phyloP scores from a whole-genome alignment of 495 filamentous ascomycete genomes.

The Venustampulla echinocandica region DNA sequence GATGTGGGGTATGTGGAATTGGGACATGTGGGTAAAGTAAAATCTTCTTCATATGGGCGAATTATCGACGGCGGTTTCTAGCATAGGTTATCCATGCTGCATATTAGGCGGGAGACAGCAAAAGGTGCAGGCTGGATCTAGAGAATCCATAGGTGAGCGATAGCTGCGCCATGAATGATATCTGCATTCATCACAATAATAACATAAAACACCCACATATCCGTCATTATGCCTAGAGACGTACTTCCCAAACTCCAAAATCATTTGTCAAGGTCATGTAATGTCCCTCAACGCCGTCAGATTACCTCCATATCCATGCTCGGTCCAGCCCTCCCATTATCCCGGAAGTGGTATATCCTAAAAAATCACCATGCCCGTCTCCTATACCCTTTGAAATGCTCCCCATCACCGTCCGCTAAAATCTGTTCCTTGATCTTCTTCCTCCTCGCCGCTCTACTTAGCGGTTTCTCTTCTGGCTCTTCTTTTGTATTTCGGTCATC shows the following conservation, averaged over 20 bases:
- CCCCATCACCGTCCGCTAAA: slow-evolving; percentile 30
- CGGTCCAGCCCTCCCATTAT: too few relatives aligned
- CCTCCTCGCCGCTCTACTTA: slow-evolving; percentile 41
- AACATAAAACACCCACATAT: too few relatives aligned
- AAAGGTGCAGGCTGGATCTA: too few relatives aligned
- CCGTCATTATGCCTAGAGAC: too few relatives aligned
- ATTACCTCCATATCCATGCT: not conserved
- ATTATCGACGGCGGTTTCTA: too few relatives aligned
- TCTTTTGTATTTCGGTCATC: not conserved
- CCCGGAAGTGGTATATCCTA: not conserved
- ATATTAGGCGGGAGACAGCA: too few relatives aligned
- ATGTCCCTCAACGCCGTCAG: not conserved
- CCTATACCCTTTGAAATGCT: slow-evolving; percentile 35
- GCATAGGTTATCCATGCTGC: too few relatives aligned
- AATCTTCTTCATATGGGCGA: too few relatives aligned
- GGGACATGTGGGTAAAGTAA: too few relatives aligned
- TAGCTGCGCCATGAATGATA: slow-evolving; percentile 12
- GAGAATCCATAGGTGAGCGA: too few relatives aligned
- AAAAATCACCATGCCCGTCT: slow-evolving; percentile 34
- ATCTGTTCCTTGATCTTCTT: slow-evolving; percentile 44
- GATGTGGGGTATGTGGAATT: too few relatives aligned
- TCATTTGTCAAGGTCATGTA: not conserved
- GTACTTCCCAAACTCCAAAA: slow-evolving; percentile 1
- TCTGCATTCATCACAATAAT: slow-evolving; percentile 10
- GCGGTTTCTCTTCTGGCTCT: slow-evolving; percentile 16